Base-by-base conservation (phyloP, 1,284 basidiomycete genomes). In the Caloboletus firmus region DNA sequence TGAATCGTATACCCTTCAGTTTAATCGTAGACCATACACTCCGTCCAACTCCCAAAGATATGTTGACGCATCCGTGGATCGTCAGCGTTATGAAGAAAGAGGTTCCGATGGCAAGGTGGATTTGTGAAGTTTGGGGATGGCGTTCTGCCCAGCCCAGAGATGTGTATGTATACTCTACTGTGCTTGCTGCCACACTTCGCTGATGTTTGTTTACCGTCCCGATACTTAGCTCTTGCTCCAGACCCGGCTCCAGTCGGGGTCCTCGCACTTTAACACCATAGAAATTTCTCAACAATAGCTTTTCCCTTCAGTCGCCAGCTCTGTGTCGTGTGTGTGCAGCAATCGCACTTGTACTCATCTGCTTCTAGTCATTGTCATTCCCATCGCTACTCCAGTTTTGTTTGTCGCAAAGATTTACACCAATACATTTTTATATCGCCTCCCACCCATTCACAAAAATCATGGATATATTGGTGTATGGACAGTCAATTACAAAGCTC, bases 61-160 rank as follows among this genome's bases (percentile, higher is more conserved):
- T 98, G 79, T 77, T 97, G 41, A 72, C 76, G 44, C 96, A 99
- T 71, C 89, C 90, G 2, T 98, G 95, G 89, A 89, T 99, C 60
- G 71, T 81, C 45, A 79, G 81, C 55, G 82, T 84, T 47, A 90
- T 93, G 79, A 84, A 85, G 67, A 82, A 89, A 68, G 89, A 93
- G 61, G 86, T 94, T 44, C 87, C 92, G 62, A 93, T 97, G 84
- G 88, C 84, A 12, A 84, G 82, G 62, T 99, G 95, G 92, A 89
- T 99, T 45, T 83, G 88, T 48, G 82, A 90, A 65, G 87, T 98
- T 28, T 95, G 93, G 85, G 87, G 83, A 49, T 96, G 94, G 93
- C 77, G 56, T 45, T 54, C 63, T 17, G 32, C 56, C 32, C 78
- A 48, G 77, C 45, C 63, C 34, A 59, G 46, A 35, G 59, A 62